A percentile compares a stretch with the other conserved stretches of the same genome.
phyloP scores from a whole-genome alignment of 2,329 filamentous ascomycete genomes.

The Stagonosporopsis vannaccii region DNA sequence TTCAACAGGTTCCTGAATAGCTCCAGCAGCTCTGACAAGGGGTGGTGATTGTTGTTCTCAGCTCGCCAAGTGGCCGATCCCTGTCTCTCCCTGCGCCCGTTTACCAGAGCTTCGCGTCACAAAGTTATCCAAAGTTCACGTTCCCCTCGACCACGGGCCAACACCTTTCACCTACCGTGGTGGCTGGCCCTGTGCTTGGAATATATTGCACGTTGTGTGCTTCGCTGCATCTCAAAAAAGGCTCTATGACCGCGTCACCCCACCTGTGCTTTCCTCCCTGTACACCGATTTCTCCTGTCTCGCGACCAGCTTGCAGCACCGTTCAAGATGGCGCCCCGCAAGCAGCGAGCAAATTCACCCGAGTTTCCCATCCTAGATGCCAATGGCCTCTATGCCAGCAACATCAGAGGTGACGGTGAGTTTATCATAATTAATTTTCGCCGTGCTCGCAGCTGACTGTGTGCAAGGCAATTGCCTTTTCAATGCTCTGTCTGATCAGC shows the following conservation, averaged over 20 bases:
- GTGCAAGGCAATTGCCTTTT: constrained; percentile 72
- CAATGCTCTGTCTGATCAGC: constrained; percentile 71
- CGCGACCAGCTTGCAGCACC: constrained; percentile 34
- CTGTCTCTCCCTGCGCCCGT: constrained; percentile 25
- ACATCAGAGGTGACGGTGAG: constrained; percentile 70
- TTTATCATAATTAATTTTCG: constrained; percentile 28
- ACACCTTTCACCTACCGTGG: constrained; percentile 35
- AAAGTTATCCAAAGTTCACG: constrained; percentile 35
- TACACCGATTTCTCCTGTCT: constrained; percentile 45
- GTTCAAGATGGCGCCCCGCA: constrained; percentile 43
- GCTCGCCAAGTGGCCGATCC: constrained; percentile 27
- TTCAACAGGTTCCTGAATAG: constrained; percentile 18
- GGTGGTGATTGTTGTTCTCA: constrained; percentile 29
- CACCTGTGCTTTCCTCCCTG: constrained; percentile 33
- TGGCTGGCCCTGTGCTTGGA: constrained; percentile 30
- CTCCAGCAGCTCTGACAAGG: constrained; percentile 22
- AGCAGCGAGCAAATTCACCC: constrained; percentile 33
- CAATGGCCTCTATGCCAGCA: constrained; percentile 65
- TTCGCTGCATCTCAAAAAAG: constrained; percentile 9
- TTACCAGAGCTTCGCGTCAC: constrained; percentile 42
- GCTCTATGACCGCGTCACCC: constrained; percentile 40
- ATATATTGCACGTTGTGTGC: constrained; percentile 19
- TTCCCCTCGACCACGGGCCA: constrained; percentile 30
- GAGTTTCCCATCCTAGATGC: constrained; percentile 65
- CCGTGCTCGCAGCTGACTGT: constrained; percentile 27